These are phyloP conservation scores for Ottelia alismoides DNA, from an alignment of 106 monocot species.

Conservation along the genomic window DNA sequence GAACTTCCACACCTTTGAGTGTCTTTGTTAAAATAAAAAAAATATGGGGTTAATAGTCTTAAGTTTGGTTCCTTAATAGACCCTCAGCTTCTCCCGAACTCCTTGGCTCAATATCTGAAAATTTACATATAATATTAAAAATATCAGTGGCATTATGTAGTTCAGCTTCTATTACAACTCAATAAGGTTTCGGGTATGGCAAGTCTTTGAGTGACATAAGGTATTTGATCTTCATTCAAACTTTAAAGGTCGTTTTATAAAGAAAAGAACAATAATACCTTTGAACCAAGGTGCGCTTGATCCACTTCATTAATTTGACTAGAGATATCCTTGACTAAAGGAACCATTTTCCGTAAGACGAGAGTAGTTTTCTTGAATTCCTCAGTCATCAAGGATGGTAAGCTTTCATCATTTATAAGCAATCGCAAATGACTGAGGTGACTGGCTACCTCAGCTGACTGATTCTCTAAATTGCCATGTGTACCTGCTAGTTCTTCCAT, in stretches of 20 bases:
- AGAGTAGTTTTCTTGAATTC: slow-evolving; percentile 36
- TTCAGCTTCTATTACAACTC: no score
- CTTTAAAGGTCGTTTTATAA: background rate
- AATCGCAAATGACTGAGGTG: slow-evolving; percentile 39
- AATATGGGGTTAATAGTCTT: no score
- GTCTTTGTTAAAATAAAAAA: no score
- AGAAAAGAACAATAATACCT: slow-evolving; percentile 33
- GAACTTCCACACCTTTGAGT: no score
- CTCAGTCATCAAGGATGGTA: slow-evolving; percentile 37
- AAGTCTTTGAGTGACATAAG: no score
- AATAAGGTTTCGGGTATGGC: no score
- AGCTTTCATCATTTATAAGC: slow-evolving; percentile 39
- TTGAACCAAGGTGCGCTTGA: slow-evolving; percentile 13
- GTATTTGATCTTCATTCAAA: no score
- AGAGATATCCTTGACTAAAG: slow-evolving; percentile 54
- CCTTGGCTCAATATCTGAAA: no score
- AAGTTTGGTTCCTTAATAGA: no score
- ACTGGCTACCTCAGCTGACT: slow-evolving; percentile 28
- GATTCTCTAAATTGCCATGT: slow-evolving; percentile 29
- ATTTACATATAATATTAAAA: no score
- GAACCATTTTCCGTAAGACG: slow-evolving; percentile 33
- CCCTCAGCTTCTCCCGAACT: no score
- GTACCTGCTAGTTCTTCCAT: slow-evolving; percentile 48
- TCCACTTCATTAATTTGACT: slow-evolving; percentile 31
- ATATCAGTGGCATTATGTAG: no score